Evolutionary conservation across 345 rosid genomes (phyloP), one percentile per base, ranked within the genome.

Genomic region (Salix koriyanagi): DNA sequence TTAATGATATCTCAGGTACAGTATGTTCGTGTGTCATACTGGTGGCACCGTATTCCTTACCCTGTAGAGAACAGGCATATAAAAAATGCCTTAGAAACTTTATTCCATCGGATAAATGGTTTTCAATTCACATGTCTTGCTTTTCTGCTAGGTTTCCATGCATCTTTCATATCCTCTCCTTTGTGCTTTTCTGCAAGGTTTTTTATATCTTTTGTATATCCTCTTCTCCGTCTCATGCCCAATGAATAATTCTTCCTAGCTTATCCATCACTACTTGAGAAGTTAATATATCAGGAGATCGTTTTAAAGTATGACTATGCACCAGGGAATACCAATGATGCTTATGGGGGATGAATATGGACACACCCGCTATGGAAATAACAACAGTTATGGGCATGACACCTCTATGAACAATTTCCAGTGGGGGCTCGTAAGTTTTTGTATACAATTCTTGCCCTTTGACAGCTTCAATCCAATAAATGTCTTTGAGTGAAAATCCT

Each of bases 331-430:
- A 60, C 98, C 98, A 67, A 91, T 95, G 99, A 91, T 91, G 97
- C 83, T 93, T 52, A 95, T 95, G 99, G 98, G 99, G 70, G 99
- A 93, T 76, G 99, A 93, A 74, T 93, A 96, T 65, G 98, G 90
- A 26, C 97, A 96, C 80, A 89, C 98, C 1, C 90, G 96, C 34
- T 83, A 86, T 83, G 99, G 99, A 76, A 96, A 93, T 71, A 96
- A 93, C 91, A 96, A 91, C 79, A 91, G 97, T 82, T 93, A 93
- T 65, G 99, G 98, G 48, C 97, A 93, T 81, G 98, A 93, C 85
- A 87, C 87, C 23, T 87, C 86, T 73, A 83, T 96, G 75, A 96
- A 96, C 86, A 88, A 93, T 86, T 91, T 93, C 77, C 94, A 86
- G 82, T 93, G 98, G 98, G 79, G 68, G 11, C 88, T 86, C 88